These are phyloP conservation scores for Mortierella sp. DNA, from an alignment of 371 early-diverging fungal genomes.

Conservation along the genomic window DNA sequence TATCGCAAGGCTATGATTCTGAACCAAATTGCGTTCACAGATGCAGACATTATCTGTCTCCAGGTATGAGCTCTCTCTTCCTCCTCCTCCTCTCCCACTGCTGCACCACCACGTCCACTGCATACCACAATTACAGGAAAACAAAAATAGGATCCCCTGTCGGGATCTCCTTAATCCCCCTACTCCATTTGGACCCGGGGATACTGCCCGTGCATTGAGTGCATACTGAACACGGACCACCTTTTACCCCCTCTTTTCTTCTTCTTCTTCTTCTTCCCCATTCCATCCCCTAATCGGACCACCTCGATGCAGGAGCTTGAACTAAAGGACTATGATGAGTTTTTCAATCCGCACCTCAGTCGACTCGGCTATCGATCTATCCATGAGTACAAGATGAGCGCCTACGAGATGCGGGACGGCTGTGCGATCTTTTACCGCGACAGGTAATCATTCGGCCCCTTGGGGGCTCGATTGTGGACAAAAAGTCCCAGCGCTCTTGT, in stretches of 20 bases:
- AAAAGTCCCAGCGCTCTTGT: no score
- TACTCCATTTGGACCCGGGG: no score
- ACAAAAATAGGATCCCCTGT: background rate
- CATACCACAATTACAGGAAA: background rate
- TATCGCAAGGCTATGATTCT: constrained; percentile 47
- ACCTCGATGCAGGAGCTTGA: constrained; percentile 38
- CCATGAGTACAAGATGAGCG: constrained; percentile 50
- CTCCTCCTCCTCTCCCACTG: background rate
- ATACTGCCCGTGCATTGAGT: background rate
- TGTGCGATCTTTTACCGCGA: constrained; percentile 55
- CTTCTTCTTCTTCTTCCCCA: background rate
- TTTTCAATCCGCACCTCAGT: constrained; percentile 36
- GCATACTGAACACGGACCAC: constrained; percentile 1
- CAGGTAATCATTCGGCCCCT: constrained; percentile 28
- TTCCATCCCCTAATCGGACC: background rate
- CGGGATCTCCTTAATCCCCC: no score
- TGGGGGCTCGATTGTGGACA: no score
- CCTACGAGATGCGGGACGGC: constrained; percentile 54
- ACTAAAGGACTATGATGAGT: constrained; percentile 44
- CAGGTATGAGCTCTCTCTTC: constrained; percentile 19
- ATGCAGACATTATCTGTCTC: constrained; percentile 48
- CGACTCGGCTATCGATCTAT: constrained; percentile 51
- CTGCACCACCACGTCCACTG: background rate
- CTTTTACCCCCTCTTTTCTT: no score
- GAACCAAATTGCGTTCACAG: constrained; percentile 45